Evolutionary conservation across 208 protist species (phyloP), one percentile per base, ranked within the genome.

Genomic region (Acanthamoeba triangularis): DNA sequence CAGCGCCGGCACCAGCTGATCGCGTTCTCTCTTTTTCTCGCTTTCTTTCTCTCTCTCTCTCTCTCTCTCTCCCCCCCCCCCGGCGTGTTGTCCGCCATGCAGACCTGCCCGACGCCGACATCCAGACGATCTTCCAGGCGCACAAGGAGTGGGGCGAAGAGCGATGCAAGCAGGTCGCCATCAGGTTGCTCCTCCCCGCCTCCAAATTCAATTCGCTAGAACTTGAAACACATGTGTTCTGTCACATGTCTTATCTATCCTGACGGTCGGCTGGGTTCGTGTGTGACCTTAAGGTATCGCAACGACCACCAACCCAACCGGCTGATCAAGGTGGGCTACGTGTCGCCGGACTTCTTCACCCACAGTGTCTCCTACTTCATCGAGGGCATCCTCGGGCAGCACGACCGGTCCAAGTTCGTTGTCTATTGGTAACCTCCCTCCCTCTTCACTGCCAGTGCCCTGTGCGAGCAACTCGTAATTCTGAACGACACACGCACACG

Each of bases 301-400:
- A 69, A 94, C 74, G 44, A 94, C 67, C 20, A 47, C 33, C 23
- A 23, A 76, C 20, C 13, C 67, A 20, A 85, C 52, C 82, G 82
- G 20, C 11, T 67, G 23, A 28, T 95, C 54, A 90, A 16, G 5
- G 88, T 96, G 44, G 95, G 95, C 8, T 96, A 96, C 93, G 90
- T 96, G 6, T 95, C 91, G 10, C 91, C 95, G 47, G 96, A 97
- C 61, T 97, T 97, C 35, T 97, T 96, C 82, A 96, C 69, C 5
- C 96, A 97, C 54, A 96, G 90, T 28, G 96, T 97, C 13, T 97
- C 96, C 88, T 97, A 97, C 84, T 97, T 97, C 88, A 97, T 97
- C 69, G 95, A 97, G 44, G 87, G 61, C 65, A 67, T 95, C 28
- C 61, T 97, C 30, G 33, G 74, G 23, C 33, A 96, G 20, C 96